phyloP scores from a whole-genome alignment of 305 asterid species.

The Andrographis paniculata region DNA sequence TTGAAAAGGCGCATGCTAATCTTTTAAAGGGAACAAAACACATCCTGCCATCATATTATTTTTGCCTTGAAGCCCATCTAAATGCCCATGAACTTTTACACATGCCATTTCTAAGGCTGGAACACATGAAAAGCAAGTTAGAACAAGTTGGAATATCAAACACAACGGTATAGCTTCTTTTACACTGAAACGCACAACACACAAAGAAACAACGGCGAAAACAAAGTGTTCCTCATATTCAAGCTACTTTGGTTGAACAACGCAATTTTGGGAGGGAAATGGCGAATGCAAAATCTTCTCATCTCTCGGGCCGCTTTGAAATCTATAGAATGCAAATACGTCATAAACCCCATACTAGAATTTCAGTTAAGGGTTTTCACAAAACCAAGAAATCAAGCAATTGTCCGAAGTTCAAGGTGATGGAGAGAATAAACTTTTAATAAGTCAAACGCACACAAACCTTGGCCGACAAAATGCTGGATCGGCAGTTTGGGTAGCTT shows the following conservation, averaged over 20 bases:
- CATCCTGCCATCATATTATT: conserved; percentile 38
- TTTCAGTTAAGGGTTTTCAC: conserved; percentile 24
- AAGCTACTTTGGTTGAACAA: background rate
- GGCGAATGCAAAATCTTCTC: background rate
- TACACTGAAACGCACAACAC: conserved; percentile 81
- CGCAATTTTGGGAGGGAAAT: background rate
- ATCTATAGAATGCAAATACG: background rate
- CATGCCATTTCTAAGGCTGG: conserved; percentile 54
- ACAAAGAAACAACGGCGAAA: conserved; percentile 20
- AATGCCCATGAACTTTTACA: conserved; percentile 77
- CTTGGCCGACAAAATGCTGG: conserved; percentile 53
- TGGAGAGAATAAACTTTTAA: background rate
- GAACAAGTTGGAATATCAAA: conserved; percentile 11
- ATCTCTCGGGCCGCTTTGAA: background rate
- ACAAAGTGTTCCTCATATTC: background rate
- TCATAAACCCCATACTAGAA: background rate
- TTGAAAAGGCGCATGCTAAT: too few relatives aligned
- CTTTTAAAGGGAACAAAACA: background rate
- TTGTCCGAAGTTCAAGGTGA: background rate
- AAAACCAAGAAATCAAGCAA: background rate
- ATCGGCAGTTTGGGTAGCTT: conserved; percentile 69
- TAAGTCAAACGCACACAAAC: conserved; percentile 21
- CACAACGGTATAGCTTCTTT: too few relatives aligned
- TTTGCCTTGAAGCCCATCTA: conserved; percentile 82
- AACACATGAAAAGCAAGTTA: conserved; percentile 17